Evolutionary conservation across 2,329 filamentous ascomycete genomes (phyloP).

Genomic region (Aspergillus thermomutatus): DNA sequence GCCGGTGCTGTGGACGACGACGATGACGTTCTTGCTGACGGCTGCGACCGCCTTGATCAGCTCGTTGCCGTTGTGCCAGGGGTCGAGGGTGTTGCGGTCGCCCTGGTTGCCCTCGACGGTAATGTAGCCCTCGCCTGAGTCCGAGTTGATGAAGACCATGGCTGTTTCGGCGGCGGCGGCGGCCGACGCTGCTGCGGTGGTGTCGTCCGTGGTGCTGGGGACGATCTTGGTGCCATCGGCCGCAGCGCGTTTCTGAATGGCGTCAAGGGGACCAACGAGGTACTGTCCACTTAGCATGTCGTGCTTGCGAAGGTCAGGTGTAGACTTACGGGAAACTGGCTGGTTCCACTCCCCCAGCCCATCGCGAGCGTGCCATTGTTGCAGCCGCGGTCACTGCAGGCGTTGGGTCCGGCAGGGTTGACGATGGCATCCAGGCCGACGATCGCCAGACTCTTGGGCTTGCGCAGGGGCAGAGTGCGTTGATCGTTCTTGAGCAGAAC

Average conservation of each 20-base stretch:
- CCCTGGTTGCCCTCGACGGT: slow-evolving; percentile 55
- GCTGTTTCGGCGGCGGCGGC: slow-evolving; percentile 39
- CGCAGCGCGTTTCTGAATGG: slow-evolving; percentile 37
- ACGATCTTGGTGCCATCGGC: slow-evolving; percentile 42
- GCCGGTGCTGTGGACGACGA: slow-evolving; percentile 64
- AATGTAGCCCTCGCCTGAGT: slow-evolving; percentile 50
- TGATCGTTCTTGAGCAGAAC: slow-evolving; percentile 47
- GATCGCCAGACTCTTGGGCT: slow-evolving; percentile 47
- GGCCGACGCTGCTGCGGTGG: slow-evolving; percentile 34
- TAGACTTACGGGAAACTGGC: slow-evolving; percentile 57
- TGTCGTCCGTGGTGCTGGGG: slow-evolving; percentile 38
- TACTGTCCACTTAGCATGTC: slow-evolving; percentile 24
- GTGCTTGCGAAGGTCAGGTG: not conserved
- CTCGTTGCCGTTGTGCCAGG: slow-evolving; percentile 18
- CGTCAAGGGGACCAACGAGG: slow-evolving; percentile 43
- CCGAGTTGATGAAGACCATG: slow-evolving; percentile 49
- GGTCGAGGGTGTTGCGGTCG: slow-evolving; percentile 45
- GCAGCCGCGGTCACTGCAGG: slow-evolving; percentile 61
- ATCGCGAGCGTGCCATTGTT: slow-evolving; percentile 67
- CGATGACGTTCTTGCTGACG: slow-evolving; percentile 60
- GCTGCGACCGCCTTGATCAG: slow-evolving; percentile 54
- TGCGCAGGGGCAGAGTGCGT: slow-evolving; percentile 43
- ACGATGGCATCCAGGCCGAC: slow-evolving; percentile 51
- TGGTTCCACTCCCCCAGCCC: slow-evolving; percentile 72
- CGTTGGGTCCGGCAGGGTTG: slow-evolving; percentile 46